Evolutionary conservation across 495 filamentous ascomycete genomes (phyloP).

Genomic region (Hypoxylon rickii): DNA sequence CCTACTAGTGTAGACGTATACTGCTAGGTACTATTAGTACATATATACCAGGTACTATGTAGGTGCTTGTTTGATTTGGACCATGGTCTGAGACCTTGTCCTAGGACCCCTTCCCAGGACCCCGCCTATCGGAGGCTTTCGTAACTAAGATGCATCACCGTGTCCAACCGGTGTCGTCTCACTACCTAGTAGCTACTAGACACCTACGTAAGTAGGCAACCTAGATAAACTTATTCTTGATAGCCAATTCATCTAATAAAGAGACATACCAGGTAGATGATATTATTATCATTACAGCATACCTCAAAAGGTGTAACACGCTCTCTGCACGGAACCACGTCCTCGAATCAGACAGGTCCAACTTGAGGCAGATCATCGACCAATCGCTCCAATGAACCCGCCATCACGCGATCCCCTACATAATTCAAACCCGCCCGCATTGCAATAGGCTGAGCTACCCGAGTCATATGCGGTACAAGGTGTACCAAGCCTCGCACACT

Average conservation of each 20-base stretch:
- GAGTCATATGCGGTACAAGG: conserved; percentile 33
- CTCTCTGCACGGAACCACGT: conserved; percentile 4
- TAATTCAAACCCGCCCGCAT: conserved; percentile 17
- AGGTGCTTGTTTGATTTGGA: too few species aligned
- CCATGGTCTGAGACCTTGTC: too few species aligned
- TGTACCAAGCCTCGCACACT: conserved; percentile 20
- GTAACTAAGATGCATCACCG: conserved; percentile 10
- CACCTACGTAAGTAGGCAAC: background rate
- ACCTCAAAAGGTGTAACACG: background rate
- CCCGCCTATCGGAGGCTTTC: conserved; percentile 35
- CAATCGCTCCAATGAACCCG: conserved; percentile 22
- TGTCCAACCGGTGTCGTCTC: conserved; percentile 11
- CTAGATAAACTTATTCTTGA: background rate
- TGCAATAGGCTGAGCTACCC: conserved; percentile 35
- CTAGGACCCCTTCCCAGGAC: background rate
- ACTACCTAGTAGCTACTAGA: conserved; percentile 6
- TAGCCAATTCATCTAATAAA: conserved; percentile 9
- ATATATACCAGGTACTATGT: background rate
- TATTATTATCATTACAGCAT: conserved; percentile 5
- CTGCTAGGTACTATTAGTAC: too few species aligned
- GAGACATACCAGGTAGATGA: background rate
- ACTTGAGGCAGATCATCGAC: conserved; percentile 20
- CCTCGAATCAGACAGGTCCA: conserved; percentile 17
- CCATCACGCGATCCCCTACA: conserved; percentile 36
- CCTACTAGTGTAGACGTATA: background rate